These are phyloP conservation scores for Fabrea salina DNA, from an alignment of 169 alveolate genomes.

Conservation along the genomic window DNA sequence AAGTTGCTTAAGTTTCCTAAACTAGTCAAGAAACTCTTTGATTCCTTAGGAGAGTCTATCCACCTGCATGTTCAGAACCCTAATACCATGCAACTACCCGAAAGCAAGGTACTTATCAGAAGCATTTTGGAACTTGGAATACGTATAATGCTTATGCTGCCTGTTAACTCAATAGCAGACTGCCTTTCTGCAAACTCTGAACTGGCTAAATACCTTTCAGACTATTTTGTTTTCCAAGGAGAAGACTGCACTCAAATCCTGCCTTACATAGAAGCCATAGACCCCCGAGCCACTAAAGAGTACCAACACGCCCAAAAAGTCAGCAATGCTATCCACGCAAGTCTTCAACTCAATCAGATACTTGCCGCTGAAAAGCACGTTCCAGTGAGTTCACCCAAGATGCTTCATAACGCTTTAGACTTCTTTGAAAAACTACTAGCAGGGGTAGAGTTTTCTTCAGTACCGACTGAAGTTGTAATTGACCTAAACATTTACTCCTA, in stretches of 20 bases:
- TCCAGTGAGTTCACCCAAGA: background rate
- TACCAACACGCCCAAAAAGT: background rate
- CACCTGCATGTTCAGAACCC: background rate
- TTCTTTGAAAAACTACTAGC: slow-evolving; percentile 2
- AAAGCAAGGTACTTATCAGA: background rate
- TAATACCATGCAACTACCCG: no score
- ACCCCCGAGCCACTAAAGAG: background rate
- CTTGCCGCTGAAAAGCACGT: background rate
- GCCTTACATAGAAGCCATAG: background rate
- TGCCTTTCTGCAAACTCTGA: background rate
- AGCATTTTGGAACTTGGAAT: background rate
- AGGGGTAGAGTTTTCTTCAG: slow-evolving; percentile 2
- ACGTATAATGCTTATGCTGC: background rate
- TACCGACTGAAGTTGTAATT: background rate
- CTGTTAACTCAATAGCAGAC: background rate
- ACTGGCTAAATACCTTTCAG: background rate
- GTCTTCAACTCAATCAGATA: background rate
- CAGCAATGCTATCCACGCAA: background rate
- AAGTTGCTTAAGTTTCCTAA: background rate
- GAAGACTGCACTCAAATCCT: background rate
- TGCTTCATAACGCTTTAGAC: background rate
- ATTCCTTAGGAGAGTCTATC: background rate
- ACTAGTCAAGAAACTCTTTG: background rate
- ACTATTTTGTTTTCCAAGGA: slow-evolving; percentile 17
- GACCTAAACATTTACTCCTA: slow-evolving; percentile 4